Evolutionary conservation across 306 rosid species (phyloP), one percentile per base, ranked within the genome.

Genomic region (Lablab purpureus): DNA sequence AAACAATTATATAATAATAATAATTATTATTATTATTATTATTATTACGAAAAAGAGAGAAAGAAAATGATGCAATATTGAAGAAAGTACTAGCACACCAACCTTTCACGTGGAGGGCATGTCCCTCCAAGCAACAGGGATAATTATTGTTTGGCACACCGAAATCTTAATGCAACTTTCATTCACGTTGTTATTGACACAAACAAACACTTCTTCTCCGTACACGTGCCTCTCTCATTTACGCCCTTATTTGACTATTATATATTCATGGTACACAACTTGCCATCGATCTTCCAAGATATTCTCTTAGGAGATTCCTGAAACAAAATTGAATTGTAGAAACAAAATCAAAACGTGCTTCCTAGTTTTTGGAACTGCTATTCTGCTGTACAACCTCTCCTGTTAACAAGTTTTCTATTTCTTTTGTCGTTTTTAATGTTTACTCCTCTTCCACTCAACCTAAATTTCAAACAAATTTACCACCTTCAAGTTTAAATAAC

Each of bases 101-200:
- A 10, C 68, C 41, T 4, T 80, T 80, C 77, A 81, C 84, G 50
- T 67, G 78, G 54, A 74, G 30, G 30, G 75, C 47, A 71, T 75
- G 60, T 66, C 67, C 74, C 69, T 25, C 76, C 80, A 19, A 11
- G 63, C n/a, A 0, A 47, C 34, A 70, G 15, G 25, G 63, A 47
- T 56, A 9, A 37, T 58, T 56, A 51, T 72, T 47, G 12, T 18
- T 15, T 72, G 18, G 22, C 52, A 18, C 22, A 73, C 27, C 17
- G 10, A 51, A 60, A 73, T 63, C 34, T 36, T 22, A 21, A 51
- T 77, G 59, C 10, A 63, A 77, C 55, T n/a, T n/a, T 32, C 18
- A 43, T 43, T 23, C 80, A 73, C 80, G 76, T 75, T 80, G 79
- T 68, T 5, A 2, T 79, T 47, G 19, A 47, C 46, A 1, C 0